Evolutionary conservation across 2,329 filamentous ascomycete species (phyloP).

Genomic region (Ophiostoma triangulosporum): DNA sequence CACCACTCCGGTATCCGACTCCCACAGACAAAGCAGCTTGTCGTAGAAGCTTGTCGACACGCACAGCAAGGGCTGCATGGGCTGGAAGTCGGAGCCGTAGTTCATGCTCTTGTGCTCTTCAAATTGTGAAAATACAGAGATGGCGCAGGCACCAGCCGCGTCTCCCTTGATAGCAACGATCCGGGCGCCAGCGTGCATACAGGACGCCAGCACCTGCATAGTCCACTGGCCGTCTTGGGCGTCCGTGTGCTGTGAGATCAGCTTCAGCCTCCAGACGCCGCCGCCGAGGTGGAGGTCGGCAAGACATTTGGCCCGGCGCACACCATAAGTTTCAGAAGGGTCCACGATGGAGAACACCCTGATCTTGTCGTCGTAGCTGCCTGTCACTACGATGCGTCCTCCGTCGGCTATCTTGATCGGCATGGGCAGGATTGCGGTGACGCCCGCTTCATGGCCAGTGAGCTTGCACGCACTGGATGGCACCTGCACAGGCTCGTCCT

Average conservation of each 20-base stretch:
- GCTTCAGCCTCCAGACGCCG: conserved; percentile 77
- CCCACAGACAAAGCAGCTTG: conserved; percentile 55
- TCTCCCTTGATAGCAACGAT: conserved; percentile 38
- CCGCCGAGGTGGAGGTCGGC: conserved; percentile 55
- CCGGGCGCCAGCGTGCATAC: conserved; percentile 79
- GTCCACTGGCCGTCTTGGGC: conserved; percentile 17
- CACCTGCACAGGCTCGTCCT: conserved; percentile 1
- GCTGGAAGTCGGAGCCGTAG: conserved; percentile 66
- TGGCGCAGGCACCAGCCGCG: conserved; percentile 35
- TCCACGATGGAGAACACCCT: conserved; percentile 47
- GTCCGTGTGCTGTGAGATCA: conserved; percentile 27
- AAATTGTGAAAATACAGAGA: conserved; percentile 56
- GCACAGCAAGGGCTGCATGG: conserved; percentile 29
- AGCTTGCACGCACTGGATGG: conserved; percentile 17
- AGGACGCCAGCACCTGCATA: conserved; percentile 59
- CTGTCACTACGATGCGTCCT: conserved; percentile 56
- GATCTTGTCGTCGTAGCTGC: conserved; percentile 81
- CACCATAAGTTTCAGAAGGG: conserved; percentile 26
- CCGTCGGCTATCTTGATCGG: conserved; percentile 26
- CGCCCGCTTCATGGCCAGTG: conserved; percentile 56
- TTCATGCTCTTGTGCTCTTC: conserved; percentile 91
- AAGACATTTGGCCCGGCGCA: conserved; percentile 36
- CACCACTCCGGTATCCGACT: conserved; percentile 12
- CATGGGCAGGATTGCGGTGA: conserved; percentile 74
- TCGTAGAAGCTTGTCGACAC: conserved; percentile 71